Conservation (phyloP, 345 rosid species). For the Gossypium longicalyx region DNA sequence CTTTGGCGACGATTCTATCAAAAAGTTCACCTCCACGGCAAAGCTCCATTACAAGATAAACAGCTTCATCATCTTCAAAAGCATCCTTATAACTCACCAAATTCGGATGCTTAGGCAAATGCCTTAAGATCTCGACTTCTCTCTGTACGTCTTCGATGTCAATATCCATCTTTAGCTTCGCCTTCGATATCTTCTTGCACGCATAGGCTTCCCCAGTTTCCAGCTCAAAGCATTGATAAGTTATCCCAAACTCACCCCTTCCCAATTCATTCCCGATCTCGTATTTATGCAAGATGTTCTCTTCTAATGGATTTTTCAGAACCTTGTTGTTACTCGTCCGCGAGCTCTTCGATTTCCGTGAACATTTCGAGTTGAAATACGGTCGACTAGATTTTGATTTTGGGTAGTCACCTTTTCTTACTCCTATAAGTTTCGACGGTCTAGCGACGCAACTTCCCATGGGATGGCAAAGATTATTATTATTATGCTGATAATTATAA, state of each 20-base stretch:
- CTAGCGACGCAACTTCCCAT: conserved; percentile 71
- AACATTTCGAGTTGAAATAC: not conserved
- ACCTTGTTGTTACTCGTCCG: conserved; percentile 22
- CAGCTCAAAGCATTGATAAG: conserved; percentile 50
- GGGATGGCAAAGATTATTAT: not conserved
- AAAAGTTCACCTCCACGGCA: conserved; percentile 93
- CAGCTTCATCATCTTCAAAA: conserved; percentile 67
- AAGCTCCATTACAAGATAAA: conserved; percentile 86
- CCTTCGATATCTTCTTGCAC: conserved; percentile 82
- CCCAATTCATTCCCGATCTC: conserved; percentile 60
- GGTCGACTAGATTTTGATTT: conserved; percentile 14
- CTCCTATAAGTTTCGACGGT: conserved; percentile 27
- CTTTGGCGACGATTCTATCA: conserved; percentile 75
- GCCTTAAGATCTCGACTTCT: conserved; percentile 83
- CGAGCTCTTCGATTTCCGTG: conserved; percentile 22
- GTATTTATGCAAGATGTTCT: conserved; percentile 48
- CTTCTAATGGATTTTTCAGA: conserved; percentile 41
- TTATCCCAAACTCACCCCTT: conserved; percentile 86
- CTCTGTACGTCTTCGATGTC: conserved; percentile 86
- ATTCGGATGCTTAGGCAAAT: conserved; percentile 69
- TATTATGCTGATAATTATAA: not conserved
- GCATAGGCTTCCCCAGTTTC: conserved; percentile 49
- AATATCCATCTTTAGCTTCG: conserved; percentile 73
- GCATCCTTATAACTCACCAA: conserved; percentile 72
- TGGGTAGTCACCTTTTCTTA: conserved; percentile 15